phyloP scores from a whole-genome alignment of 257 asterid genomes.

The Knoxia roxburghii region DNA sequence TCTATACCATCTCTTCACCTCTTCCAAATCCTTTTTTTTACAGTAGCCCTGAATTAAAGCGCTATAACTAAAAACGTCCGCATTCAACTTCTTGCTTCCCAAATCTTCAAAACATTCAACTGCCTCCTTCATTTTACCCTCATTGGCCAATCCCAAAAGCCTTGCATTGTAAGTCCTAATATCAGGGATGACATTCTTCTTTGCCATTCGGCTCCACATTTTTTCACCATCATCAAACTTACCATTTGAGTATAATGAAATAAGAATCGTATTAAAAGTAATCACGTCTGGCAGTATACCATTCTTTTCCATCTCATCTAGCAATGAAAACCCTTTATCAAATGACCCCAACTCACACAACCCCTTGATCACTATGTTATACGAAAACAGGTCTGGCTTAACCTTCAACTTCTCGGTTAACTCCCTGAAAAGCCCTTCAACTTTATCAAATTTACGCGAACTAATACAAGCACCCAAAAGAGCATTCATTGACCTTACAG shows the following conservation, averaged over 20 bases:
- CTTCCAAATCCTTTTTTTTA: slow-evolving; percentile 24
- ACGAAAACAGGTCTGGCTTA: slow-evolving; percentile 33
- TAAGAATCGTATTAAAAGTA: slow-evolving; percentile 36
- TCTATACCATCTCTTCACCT: slow-evolving; percentile 36
- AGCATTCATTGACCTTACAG: slow-evolving; percentile 38
- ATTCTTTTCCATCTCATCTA: slow-evolving; percentile 30
- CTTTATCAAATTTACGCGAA: slow-evolving; percentile 24
- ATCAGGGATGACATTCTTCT: slow-evolving; percentile 27
- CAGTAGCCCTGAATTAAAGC: slow-evolving; percentile 34
- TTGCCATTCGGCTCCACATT: slow-evolving; percentile 30
- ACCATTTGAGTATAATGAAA: slow-evolving; percentile 22
- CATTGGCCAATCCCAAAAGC: slow-evolving; percentile 30
- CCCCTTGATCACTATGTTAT: slow-evolving; percentile 39
- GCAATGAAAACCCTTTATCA: slow-evolving; percentile 5
- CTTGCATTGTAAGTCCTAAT: slow-evolving; percentile 32
- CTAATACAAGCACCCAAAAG: slow-evolving; percentile 38
- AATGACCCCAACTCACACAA: slow-evolving; percentile 28
- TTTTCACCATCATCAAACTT: slow-evolving; percentile 39
- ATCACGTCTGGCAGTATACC: slow-evolving; percentile 31
- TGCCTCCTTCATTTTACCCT: slow-evolving; percentile 25
- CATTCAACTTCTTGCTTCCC: slow-evolving; percentile 24
- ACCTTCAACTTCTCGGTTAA: slow-evolving; percentile 25
- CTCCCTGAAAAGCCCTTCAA: slow-evolving; percentile 28
- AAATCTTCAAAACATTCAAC: slow-evolving; percentile 26
- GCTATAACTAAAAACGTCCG: slow-evolving; percentile 34